Evolutionary conservation across 75 land plant species (phyloP).

Genomic region (Selaginella moellendorffii): DNA sequence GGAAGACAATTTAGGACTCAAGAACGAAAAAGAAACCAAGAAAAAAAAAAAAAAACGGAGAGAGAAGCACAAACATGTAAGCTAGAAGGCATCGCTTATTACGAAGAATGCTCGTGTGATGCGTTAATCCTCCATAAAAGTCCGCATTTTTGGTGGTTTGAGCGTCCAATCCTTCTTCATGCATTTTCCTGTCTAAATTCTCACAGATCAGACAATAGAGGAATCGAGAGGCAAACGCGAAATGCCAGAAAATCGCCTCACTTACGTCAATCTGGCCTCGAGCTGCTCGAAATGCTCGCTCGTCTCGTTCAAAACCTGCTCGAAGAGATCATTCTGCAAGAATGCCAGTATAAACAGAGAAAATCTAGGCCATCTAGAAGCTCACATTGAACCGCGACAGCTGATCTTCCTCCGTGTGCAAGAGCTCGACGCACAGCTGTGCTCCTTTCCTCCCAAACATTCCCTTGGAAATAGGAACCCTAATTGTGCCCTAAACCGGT

Average conservation of each 20-base stretch:
- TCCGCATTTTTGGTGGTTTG: conserved; percentile 57
- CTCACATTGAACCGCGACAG: conserved; percentile 40
- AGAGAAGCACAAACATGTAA: conserved; percentile 79
- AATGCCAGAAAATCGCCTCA: background rate
- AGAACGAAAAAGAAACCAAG: background rate
- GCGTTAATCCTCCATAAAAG: conserved; percentile 70
- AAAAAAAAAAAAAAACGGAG: no score
- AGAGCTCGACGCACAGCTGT: conserved; percentile 34
- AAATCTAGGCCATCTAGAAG: background rate
- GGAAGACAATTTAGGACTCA: background rate
- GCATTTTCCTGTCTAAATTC: conserved; percentile 40
- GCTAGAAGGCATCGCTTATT: conserved; percentile 91
- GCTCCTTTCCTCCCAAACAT: conserved; percentile 45
- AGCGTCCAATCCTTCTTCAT: conserved; percentile 46
- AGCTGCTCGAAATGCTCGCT: conserved; percentile 46
- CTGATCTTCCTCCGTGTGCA: conserved; percentile 22
- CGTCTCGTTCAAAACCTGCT: conserved; percentile 60
- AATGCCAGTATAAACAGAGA: background rate
- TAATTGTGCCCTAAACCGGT: no score
- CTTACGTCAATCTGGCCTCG: conserved; percentile 60
- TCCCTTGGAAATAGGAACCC: no score
- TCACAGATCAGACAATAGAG: conserved; percentile 7
- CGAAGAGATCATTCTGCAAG: conserved; percentile 49
- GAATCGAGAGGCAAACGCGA: background rate
- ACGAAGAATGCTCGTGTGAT: conserved; percentile 63